Conservation (phyloP, 2,329 filamentous ascomycete species). For the Pseudogymnoascus sp. region DNA sequence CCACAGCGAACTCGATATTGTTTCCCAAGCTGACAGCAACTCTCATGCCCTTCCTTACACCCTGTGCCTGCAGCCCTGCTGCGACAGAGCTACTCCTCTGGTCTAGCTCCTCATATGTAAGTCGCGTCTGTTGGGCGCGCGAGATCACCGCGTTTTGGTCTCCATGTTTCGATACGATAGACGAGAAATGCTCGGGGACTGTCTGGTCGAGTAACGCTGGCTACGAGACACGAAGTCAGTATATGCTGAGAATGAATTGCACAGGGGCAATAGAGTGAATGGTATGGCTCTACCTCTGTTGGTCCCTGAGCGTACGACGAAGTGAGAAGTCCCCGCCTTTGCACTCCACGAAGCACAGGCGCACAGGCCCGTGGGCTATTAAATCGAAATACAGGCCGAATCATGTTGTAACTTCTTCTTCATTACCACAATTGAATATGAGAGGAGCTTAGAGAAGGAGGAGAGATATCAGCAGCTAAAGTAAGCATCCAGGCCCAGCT, state of each 20-base stretch:
- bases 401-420: not conserved
- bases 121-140: constrained; percentile 42
- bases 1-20: constrained; percentile 70
- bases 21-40: constrained; percentile 86
- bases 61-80: constrained; percentile 58
- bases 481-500: constrained; percentile 1
- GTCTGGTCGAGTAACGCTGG: constrained; percentile 52
- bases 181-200: constrained; percentile 64
- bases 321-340: constrained; percentile 1
- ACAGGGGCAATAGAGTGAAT: not conserved
- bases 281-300: not conserved
- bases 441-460: not conserved
- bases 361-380: not conserved
- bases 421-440: not conserved
- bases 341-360: not conserved
- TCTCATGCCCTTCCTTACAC: constrained; percentile 73
- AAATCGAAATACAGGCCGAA: not conserved
- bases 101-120: constrained; percentile 74
- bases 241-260: constrained; percentile 1
- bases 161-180: constrained; percentile 56
- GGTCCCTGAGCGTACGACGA: not conserved
- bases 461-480: not conserved
- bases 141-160: constrained; percentile 54
- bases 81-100: constrained; percentile 69
- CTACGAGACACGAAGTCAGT: not conserved